Percentiles rank a stretch among this genome's conserved stretches.
phyloP scores from a whole-genome alignment of 805 yeast species.

The Ogataea nonfermentans region DNA sequence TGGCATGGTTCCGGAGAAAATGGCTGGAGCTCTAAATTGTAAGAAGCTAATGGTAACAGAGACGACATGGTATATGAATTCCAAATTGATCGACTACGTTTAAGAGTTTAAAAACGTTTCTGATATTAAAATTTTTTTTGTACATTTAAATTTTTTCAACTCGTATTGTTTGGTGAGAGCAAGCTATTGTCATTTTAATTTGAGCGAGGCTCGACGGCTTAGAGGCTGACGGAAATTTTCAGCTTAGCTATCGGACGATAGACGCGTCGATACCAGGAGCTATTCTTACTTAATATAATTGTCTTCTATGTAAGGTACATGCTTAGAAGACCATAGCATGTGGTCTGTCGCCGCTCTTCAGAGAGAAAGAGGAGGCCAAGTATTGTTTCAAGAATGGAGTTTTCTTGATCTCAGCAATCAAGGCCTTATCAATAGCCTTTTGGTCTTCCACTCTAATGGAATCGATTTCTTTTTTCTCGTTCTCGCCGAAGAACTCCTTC shows the following conservation, averaged over 20 bases:
- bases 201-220: conserved; percentile 4
- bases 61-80: conserved; percentile 50
- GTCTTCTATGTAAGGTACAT: conserved; percentile 1
- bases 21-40: conserved; percentile 81
- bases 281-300: conserved; percentile 1
- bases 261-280: conserved; percentile 1
- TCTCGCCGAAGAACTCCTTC: conserved; percentile 84
- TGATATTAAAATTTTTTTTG: conserved; percentile 5
- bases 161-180: not conserved
- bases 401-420: conserved; percentile 92
- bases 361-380: conserved; percentile 92
- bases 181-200: no score
- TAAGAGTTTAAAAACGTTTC: not conserved
- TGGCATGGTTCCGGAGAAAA: conserved; percentile 85
- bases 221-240: not conserved
- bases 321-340: conserved; percentile 94
- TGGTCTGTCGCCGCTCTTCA: conserved; percentile 98
- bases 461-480: conserved; percentile 82
- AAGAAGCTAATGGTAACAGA: conserved; percentile 81
- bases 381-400: conserved; percentile 96
- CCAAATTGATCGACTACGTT: not conserved
- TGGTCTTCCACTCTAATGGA: conserved; percentile 96
- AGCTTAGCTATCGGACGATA: not conserved
- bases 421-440: conserved; percentile 89
- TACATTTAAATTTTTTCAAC: conserved; percentile 2